phyloP scores from a whole-genome alignment of 2,329 filamentous ascomycete species.

The Phyllosticta citriasiana region DNA sequence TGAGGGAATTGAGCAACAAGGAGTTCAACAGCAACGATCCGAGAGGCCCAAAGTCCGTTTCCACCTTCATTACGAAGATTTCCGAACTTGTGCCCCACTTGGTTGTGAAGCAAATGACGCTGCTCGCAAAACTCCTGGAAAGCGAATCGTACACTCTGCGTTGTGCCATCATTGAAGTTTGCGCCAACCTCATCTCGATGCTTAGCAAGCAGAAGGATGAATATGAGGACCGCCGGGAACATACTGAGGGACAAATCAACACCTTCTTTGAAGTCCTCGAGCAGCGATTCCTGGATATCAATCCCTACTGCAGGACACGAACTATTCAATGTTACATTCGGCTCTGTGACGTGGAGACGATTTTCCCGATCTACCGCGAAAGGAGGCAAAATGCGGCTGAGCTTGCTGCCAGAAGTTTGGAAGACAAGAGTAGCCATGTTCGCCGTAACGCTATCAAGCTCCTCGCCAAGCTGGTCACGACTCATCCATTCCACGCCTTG shows the following conservation, averaged over 20 bases:
- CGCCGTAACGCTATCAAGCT: conserved; percentile 91
- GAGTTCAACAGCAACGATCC: conserved; percentile 97
- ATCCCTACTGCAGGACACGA: conserved; percentile 88
- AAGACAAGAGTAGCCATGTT: conserved; percentile 98
- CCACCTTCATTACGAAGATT: conserved; percentile 82
- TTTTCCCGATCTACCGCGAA: conserved; percentile 94
- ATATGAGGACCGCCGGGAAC: conserved; percentile 64
- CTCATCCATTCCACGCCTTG: conserved; percentile 86
- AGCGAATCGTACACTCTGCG: conserved; percentile 95
- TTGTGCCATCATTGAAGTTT: conserved; percentile 91
- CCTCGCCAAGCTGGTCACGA: conserved; percentile 77
- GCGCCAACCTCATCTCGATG: conserved; percentile 86
- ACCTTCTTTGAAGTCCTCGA: conserved; percentile 96
- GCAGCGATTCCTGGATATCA: conserved; percentile 90
- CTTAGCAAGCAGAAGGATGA: conserved; percentile 70
- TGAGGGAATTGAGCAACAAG: conserved; percentile 91
- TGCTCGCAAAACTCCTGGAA: conserved; percentile 87
- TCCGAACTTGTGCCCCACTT: conserved; percentile 85
- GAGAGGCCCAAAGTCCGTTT: conserved; percentile 91
- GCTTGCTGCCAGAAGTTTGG: conserved; percentile 75
- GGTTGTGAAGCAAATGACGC: conserved; percentile 95
- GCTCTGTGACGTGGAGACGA: conserved; percentile 88
- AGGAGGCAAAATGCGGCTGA: conserved; percentile 79
- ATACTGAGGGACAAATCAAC: conserved; percentile 88
- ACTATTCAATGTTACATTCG: conserved; percentile 88